A percentile compares a stretch with the other conserved stretches of the same genome.
Conservation (phyloP, 148 eudicot species). For the Arctostaphylos glauca region DNA sequence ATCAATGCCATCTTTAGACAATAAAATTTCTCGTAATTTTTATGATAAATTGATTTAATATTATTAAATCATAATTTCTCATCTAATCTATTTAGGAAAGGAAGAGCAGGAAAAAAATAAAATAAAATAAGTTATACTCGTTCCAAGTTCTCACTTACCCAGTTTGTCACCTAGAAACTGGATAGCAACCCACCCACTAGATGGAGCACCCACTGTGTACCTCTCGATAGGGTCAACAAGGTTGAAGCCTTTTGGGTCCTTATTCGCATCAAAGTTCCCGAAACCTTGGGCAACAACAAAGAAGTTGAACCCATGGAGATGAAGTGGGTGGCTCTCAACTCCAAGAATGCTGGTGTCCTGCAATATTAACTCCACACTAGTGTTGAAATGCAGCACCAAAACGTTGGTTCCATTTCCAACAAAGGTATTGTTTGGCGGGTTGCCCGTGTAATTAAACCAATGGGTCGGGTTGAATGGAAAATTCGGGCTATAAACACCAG, state of each 20-base stretch:
- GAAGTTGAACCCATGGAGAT: conserved; percentile 39
- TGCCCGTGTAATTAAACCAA: conserved; percentile 38
- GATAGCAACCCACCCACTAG: conserved; percentile 38
- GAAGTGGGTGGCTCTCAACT: conserved; percentile 35
- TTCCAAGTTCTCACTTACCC: conserved; percentile 9
- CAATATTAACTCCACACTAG: conserved; percentile 36
- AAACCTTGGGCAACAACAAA: conserved; percentile 35
- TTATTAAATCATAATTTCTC: too few species aligned
- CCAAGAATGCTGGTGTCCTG: conserved; percentile 41
- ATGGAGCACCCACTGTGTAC: conserved; percentile 36
- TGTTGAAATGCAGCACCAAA: conserved; percentile 31
- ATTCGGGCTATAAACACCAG: conserved; percentile 27
- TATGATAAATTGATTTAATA: too few species aligned
- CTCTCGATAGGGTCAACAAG: conserved; percentile 34
- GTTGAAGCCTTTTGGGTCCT: conserved; percentile 30
- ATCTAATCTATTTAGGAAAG: too few species aligned
- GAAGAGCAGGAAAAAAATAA: too few species aligned
- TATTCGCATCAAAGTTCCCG: conserved; percentile 29
- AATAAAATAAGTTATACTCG: too few species aligned
- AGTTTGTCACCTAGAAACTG: conserved; percentile 35
- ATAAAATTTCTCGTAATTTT: background rate
- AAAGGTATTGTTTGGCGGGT: conserved; percentile 31
- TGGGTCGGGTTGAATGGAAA: conserved; percentile 26
- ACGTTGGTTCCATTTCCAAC: conserved; percentile 32
- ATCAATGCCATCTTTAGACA: background rate